phyloP scores from a whole-genome alignment of 345 rosid species.

The Lepidium sativum region DNA sequence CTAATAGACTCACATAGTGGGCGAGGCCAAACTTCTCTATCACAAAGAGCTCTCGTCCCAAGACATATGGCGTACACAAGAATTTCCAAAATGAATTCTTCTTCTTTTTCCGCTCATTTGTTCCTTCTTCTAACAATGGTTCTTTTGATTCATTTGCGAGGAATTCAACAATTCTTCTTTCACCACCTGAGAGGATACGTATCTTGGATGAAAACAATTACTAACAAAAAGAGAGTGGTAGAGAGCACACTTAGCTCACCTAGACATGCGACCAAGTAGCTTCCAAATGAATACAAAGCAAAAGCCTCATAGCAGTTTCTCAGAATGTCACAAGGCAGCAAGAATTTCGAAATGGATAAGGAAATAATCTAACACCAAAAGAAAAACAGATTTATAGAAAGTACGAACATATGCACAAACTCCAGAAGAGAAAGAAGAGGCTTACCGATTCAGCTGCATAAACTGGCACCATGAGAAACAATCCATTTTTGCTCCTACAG shows the following conservation, averaged over 20 bases:
- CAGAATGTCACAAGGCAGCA: constrained; percentile 69
- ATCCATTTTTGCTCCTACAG: constrained; percentile 94
- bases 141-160: constrained; percentile 49
- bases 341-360: constrained; percentile 46
- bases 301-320: constrained; percentile 89
- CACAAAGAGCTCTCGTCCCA: constrained; percentile 60
- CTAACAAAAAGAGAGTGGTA: background rate
- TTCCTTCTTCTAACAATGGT: constrained; percentile 44
- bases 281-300: constrained; percentile 81
- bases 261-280: constrained; percentile 82
- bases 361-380: constrained; percentile 46
- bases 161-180: constrained; percentile 44
- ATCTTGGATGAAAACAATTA: background rate
- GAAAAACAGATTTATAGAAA: background rate
- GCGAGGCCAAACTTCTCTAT: constrained; percentile 73
- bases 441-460: constrained; percentile 83
- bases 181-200: constrained; percentile 58
- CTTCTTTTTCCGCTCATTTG: constrained; percentile 21
- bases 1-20: constrained; percentile 78
- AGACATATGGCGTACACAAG: constrained; percentile 46
- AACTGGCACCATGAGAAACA: constrained; percentile 83
- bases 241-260: constrained; percentile 32
- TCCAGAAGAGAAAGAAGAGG: background rate
- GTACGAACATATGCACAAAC: background rate
- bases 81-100: constrained; percentile 42